These are phyloP conservation scores for Leucocoprinus birnbaumii DNA, from an alignment of 768 basidiomycete genomes.

Conservation along the genomic window DNA sequence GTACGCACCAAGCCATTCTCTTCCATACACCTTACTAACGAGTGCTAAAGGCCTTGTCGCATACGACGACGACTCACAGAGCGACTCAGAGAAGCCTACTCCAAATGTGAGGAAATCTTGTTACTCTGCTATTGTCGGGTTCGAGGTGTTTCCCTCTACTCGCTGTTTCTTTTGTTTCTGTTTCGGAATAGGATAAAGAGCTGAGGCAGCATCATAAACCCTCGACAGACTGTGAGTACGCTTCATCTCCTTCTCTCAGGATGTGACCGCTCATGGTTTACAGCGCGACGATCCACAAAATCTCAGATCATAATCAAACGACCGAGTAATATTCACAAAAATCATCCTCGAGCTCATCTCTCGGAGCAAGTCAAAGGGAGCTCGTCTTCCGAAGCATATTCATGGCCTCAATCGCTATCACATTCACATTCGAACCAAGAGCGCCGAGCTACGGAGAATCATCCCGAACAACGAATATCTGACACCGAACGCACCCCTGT, in stretches of 20 bases:
- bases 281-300: slow-evolving; percentile 44
- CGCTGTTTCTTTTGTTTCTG: slow-evolving; percentile 42
- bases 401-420: slow-evolving; percentile 4
- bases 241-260: slow-evolving; percentile 6
- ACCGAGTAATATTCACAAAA: slow-evolving; percentile 40
- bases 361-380: slow-evolving; percentile 36
- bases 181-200: slow-evolving; percentile 62
- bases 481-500: slow-evolving; percentile 20
- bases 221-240: slow-evolving; percentile 41
- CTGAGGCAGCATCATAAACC: slow-evolving; percentile 34
- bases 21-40: background rate
- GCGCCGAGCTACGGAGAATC: background rate
- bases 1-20: slow-evolving; percentile 10
- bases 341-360: slow-evolving; percentile 46
- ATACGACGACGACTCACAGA: slow-evolving; percentile 63
- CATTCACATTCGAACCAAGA: background rate
- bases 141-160: slow-evolving; percentile 62
- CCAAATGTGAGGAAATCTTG: slow-evolving; percentile 61
- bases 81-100: slow-evolving; percentile 48
- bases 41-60: slow-evolving; percentile 49
- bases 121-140: slow-evolving; percentile 24
- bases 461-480: background rate
- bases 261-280: background rate
- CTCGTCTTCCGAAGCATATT: slow-evolving; percentile 16
- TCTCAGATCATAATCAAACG: slow-evolving; percentile 62